Base-by-base conservation (phyloP, 2,329 filamentous ascomycete genomes). In the Ophiostoma novo-ulmi region DNA sequence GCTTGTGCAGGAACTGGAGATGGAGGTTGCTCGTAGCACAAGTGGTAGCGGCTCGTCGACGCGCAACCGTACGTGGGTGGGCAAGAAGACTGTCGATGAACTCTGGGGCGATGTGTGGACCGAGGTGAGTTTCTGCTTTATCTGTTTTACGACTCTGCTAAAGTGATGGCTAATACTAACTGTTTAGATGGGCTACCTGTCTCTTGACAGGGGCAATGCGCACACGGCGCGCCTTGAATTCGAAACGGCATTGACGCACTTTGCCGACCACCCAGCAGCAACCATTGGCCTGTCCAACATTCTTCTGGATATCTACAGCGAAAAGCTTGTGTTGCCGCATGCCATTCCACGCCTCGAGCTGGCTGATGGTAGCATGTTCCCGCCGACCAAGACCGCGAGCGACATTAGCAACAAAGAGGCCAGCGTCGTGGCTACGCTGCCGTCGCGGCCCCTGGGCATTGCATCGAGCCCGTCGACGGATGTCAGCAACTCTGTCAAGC, bases 281-380 rank as follows among this genome's bases (percentile, higher is more conserved):
- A 96, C 91, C 35, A 88, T 97, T 48, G 92, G 91, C 0, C 82
- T 99, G 31, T 92, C 92, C 22, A 91, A 91, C 75, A 89, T 98
- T 52, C 84, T 99, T 7, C 85, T 98, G 67, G 93, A 97, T 76
- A 88, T 96, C 26, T 97, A 94, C 80, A 88, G 83, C 75, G 85
- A 92, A 78, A 85, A 87, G 67, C 80, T 92, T 26, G 84, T 90
- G 58, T 88, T 88, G 3, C 82, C 82, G 71, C 80, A 86, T 69
- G 79, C 88, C 73, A 81, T 87, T 4, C 83, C 85, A 2, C 77
- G 79, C 0, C 79, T 87, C 11, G 74, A 77, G 39, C 72, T 79
- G 68, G 75, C 77, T 17, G 77, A 79, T 67, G 77, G 77, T 31
- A 76, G 77, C 44, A 72, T 76, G n/a, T 74, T 75, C 22, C 73